phyloP scores from a whole-genome alignment of 495 filamentous ascomycete species.

The Lasiosphaeria hispida region DNA sequence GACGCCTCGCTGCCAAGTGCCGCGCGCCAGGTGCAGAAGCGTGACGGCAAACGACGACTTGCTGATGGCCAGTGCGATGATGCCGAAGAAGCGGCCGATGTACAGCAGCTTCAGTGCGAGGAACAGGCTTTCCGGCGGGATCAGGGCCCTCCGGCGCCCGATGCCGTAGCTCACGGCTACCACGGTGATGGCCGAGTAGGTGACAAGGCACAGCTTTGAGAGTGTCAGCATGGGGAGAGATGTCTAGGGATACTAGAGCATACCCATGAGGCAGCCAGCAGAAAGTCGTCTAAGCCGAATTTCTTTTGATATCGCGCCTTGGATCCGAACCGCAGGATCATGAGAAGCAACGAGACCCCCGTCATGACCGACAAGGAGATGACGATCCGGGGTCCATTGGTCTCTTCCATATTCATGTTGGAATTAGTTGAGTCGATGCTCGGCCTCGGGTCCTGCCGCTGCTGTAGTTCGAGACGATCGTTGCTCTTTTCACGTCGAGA shows the following conservation, averaged over 20 bases:
- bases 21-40: conserved; percentile 28
- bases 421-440: too few species aligned
- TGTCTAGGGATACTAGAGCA: background rate
- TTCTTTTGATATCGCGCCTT: conserved; percentile 16
- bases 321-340: conserved; percentile 20
- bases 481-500: too few species aligned
- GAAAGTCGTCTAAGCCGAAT: conserved; percentile 19
- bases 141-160: conserved; percentile 9
- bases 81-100: conserved; percentile 19
- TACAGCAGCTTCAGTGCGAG: conserved; percentile 13
- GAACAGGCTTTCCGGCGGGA: conserved; percentile 8
- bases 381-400: conserved; percentile 8
- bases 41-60: conserved; percentile 38
- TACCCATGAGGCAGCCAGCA: conserved; percentile 6
- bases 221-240: background rate
- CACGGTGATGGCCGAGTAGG: conserved; percentile 15
- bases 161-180: conserved; percentile 19
- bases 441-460: too few species aligned
- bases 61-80: conserved; percentile 26
- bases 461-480: too few species aligned
- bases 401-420: background rate
- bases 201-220: conserved; percentile 12
- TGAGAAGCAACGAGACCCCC: conserved; percentile 15
- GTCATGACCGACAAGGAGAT: conserved; percentile 18
- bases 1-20: conserved; percentile 26